A percentile compares a stretch with the other conserved stretches of the same genome.
Conservation (phyloP, 768 basidiomycete species). For the Filobasidium wieringae region DNA sequence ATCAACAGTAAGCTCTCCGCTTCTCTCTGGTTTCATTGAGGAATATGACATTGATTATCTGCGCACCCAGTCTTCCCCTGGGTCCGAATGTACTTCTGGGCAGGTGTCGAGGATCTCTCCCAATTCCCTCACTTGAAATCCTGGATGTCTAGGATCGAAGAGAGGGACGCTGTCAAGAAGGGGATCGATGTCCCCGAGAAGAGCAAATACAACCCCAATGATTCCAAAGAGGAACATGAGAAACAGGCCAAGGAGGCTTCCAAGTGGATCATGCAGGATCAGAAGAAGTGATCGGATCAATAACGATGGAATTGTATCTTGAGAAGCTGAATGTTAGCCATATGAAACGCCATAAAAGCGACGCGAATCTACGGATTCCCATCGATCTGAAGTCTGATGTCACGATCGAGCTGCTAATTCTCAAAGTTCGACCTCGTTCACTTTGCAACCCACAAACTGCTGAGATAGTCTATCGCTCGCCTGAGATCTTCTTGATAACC, state of each 20-base stretch:
- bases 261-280: conserved; percentile 22
- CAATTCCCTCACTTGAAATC: conserved; percentile 52
- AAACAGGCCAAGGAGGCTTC: conserved; percentile 23
- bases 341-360: too few species aligned
- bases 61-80: conserved; percentile 40
- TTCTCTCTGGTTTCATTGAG: background rate
- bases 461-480: too few species aligned
- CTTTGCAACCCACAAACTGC: too few species aligned
- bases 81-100: conserved; percentile 45
- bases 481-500: too few species aligned
- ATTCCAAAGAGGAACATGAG: conserved; percentile 36
- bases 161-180: conserved; percentile 35
- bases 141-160: conserved; percentile 43
- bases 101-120: conserved; percentile 51
- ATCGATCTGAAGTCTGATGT: too few species aligned
- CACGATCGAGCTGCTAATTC: too few species aligned
- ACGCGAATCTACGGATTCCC: too few species aligned
- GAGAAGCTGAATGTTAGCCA: too few species aligned
- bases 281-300: background rate
- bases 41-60: background rate
- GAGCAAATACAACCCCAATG: conserved; percentile 15
- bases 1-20: conserved; percentile 26
- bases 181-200: conserved; percentile 36
- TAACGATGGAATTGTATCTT: too few species aligned
- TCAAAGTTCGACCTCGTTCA: too few species aligned